phyloP scores from a whole-genome alignment of 2,329 filamentous ascomycete genomes.

The Aspergillus phoenicis region DNA sequence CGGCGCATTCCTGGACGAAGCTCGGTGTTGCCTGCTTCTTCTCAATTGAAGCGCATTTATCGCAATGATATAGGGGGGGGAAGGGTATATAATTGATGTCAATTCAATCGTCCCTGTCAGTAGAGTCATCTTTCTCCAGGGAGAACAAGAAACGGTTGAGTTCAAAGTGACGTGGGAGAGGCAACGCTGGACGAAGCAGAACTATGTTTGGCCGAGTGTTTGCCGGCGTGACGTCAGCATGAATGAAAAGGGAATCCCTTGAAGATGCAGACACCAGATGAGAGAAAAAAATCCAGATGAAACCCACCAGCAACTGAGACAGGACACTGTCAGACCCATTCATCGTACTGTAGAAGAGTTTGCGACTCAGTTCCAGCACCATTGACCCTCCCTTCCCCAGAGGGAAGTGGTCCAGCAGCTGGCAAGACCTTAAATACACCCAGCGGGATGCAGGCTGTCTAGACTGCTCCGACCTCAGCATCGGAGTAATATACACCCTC shows the following conservation, averaged over 20 bases:
- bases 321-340: neutral
- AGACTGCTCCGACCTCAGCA: neutral
- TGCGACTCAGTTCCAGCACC: neutral
- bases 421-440: neutral
- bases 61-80: neutral
- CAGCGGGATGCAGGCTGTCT: neutral
- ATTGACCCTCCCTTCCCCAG: neutral
- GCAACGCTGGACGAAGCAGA: neutral
- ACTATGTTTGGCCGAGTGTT: constrained; percentile 24
- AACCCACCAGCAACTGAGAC: neutral
- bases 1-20: constrained; percentile 15
- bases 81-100: neutral
- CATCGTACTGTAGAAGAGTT: neutral
- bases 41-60: neutral
- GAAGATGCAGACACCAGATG: neutral
- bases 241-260: neutral
- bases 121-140: neutral
- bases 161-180: constrained; percentile 1
- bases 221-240: constrained; percentile 32
- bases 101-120: no score
- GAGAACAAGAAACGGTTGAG: neutral
- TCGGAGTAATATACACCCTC: constrained; percentile 5
- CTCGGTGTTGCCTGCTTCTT: constrained; percentile 14
- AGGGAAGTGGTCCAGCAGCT: neutral
- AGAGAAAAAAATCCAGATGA: no score